Base-by-base conservation (phyloP, 805 yeast species). In the Ogataea angusta region DNA sequence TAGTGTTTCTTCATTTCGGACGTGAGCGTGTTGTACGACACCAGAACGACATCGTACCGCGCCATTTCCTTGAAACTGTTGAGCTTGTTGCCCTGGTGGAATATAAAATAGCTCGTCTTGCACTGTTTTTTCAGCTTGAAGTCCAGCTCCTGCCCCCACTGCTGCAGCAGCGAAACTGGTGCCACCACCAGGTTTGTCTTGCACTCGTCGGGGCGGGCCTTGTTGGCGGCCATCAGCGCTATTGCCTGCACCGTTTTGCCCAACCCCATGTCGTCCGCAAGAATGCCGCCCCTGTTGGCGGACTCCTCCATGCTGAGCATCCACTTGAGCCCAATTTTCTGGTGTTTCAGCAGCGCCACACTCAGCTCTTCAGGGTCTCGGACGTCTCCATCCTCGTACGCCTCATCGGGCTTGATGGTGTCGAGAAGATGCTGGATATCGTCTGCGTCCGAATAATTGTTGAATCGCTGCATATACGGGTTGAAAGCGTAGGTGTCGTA, bases 281-380 rank as follows among this genome's bases (percentile, higher is more conserved):
- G 61, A 9, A 84, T 78, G 6, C 90, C 85, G 14, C 91, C 91
- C 49, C 65, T 67, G 31, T 74, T 71, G 25, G 61, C 64, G 3
- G 80, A 73, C 12, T 68, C 62, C 54, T 91, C 98, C 68, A 79
- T 80, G 32, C 78, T 68, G 36, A 76, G 59, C 52, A 91, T 63
- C 97, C 98, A 91, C 6, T 80, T 74, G 16, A 91, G 68, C 2
- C 97, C 98, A 43, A 81, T 70, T 37, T 87, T 71, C 62, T 91
- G 99, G 66, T 91, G 98, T 38, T 59, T 59, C 40, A 64, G 40
- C 19, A 64, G 51, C 10, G 63, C 60, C 8, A 75, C 63, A 3
- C 68, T 51, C 52, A 91, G 60, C 18, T 76, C 85, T 0, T 70
- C 70, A 0, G 99, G 99, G 0, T 95, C 85, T 24, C 71, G 65